Base-by-base conservation (phyloP, 192 early-diverging fungal genomes). In the Rhizophagus sp. region DNA sequence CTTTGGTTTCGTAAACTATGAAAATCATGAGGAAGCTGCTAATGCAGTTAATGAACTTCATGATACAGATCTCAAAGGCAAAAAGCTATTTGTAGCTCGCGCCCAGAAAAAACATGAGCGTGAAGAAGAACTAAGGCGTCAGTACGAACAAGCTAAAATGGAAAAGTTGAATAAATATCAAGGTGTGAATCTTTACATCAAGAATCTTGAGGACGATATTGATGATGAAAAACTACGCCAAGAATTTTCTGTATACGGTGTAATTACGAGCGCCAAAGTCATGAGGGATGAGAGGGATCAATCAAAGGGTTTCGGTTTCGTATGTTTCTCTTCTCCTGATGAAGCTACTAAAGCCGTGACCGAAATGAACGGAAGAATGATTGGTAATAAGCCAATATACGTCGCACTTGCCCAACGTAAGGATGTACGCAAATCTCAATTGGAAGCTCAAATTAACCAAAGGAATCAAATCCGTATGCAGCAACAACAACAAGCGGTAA, bases 21-120 rank as follows among this genome's bases (percentile, higher is more conserved):
- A 91, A 82, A 87, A 92, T 82, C 95, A 96, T 89, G 96, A 98
- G 82, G 91, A 92, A 49, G 97, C 98, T 61, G 87, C 88, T 82
- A 86, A 87, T 63, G 97, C 97, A 30, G 96, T 98, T 39, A 94
- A 96, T 73, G 94, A 92, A 73, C 92, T 98, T 87, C 93, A 98
- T 89, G 97, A 97, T 80, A 94, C 92, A 73, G 97, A 99, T 61
- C 88, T 91, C 83, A 88, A 93, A 75, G 97, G 95, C 62, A 95
- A 98, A 89, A 91, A 91, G 85, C 88, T 99, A 64, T 99, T 94
- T 84, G 97, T 99, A 41, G 88, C 94, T 81, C 97, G 98, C 78
- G 98, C 98, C 78, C 97, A 99, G 88, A 99, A 98, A 96, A 98
- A 98, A 91, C 84, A 88, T 39, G 98, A 99, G 89, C 95, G 98